Evolutionary conservation across 2,329 filamentous ascomycete genomes (phyloP).

Genomic region (Fusarium miscanthi): DNA sequence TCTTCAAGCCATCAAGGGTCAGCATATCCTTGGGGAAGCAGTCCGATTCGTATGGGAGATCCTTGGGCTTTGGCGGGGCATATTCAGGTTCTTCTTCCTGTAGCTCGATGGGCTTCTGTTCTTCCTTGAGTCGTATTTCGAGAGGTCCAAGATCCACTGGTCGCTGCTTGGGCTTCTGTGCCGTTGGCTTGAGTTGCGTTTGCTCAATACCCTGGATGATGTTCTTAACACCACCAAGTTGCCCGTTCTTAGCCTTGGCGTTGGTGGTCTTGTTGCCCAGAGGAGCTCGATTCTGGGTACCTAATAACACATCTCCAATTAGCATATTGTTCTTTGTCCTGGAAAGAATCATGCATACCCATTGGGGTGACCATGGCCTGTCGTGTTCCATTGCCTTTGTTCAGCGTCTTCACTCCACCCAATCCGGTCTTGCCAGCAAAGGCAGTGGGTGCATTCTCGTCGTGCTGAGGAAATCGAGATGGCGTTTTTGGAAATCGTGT

Average conservation of each 20-base stretch:
- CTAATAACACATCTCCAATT: slow-evolving; percentile 33
- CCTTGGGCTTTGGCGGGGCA: slow-evolving; percentile 78
- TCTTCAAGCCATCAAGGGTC: slow-evolving; percentile 68
- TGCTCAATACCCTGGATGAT: slow-evolving; percentile 70
- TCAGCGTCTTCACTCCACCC: slow-evolving; percentile 62
- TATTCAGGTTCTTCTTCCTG: slow-evolving; percentile 83
- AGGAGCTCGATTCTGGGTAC: slow-evolving; percentile 75
- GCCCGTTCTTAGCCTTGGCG: slow-evolving; percentile 78
- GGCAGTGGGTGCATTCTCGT: slow-evolving; percentile 76
- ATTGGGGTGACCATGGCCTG: slow-evolving; percentile 80
- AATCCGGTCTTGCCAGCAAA: slow-evolving; percentile 57
- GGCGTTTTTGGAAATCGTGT: slow-evolving; percentile 84
- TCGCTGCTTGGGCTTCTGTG: slow-evolving; percentile 69
- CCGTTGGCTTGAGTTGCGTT: slow-evolving; percentile 69
- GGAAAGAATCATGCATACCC: slow-evolving; percentile 64
- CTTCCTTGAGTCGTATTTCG: slow-evolving; percentile 72
- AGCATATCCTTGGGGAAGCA: slow-evolving; percentile 69
- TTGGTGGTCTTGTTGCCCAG: slow-evolving; percentile 97
- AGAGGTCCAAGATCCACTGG: slow-evolving; percentile 63
- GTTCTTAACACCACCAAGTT: slow-evolving; percentile 72
- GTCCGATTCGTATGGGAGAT: slow-evolving; percentile 76
- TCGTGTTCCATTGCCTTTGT: slow-evolving; percentile 60
- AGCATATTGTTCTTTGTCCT: slow-evolving; percentile 2
- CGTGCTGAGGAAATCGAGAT: slow-evolving; percentile 79
- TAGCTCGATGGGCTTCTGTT: slow-evolving; percentile 53